Conservation (phyloP, 768 basidiomycete species). For the Tylopilus cervinicoccineus region DNA sequence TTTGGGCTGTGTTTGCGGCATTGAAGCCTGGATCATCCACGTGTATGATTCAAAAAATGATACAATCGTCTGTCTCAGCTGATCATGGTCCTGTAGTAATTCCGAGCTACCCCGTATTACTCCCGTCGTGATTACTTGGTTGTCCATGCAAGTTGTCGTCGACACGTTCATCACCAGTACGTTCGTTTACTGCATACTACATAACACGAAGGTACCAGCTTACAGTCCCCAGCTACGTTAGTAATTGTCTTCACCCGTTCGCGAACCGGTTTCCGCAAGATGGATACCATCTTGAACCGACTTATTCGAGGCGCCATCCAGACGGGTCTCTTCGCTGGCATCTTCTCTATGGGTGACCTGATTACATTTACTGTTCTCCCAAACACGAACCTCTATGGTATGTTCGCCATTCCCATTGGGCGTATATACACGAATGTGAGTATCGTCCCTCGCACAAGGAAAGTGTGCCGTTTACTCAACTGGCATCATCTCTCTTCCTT, state of each 20-base stretch:
- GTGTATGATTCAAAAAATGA: constrained; percentile 32
- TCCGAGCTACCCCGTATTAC: constrained; percentile 38
- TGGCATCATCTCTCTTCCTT: no score
- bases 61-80: not conserved
- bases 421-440: no score
- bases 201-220: no score
- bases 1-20: constrained; percentile 41
- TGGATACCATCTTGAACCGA: not conserved
- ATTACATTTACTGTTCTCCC: no score
- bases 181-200: not conserved
- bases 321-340: not conserved
- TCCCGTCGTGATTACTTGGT: constrained; percentile 45
- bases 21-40: constrained; percentile 40
- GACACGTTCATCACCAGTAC: constrained; percentile 32
- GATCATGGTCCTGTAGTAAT: constrained; percentile 27
- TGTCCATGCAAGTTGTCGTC: constrained; percentile 40
- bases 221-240: not conserved
- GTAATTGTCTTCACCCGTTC: not conserved
- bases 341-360: constrained; percentile 23
- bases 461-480: no score
- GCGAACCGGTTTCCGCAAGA: not conserved
- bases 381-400: no score
- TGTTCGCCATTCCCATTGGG: no score
- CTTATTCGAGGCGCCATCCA: constrained; percentile 1
- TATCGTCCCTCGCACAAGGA: no score